These are phyloP conservation scores for Cucumis melo DNA, from an alignment of 306 rosid species.

Conservation along the genomic window DNA sequence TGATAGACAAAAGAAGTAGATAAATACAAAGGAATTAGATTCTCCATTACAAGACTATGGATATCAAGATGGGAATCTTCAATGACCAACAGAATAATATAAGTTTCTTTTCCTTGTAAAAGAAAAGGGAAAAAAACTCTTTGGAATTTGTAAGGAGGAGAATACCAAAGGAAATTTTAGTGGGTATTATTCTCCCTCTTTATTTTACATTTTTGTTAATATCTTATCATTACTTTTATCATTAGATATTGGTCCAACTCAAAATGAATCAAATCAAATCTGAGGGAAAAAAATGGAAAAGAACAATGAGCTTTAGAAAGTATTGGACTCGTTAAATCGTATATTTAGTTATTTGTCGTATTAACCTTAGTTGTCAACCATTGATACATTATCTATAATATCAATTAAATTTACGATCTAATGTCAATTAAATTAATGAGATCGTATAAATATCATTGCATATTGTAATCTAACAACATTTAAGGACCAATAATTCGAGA, in stretches of 20 bases:
- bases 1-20: too few relatives aligned
- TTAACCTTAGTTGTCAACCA: background rate
- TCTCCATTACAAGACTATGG: too few relatives aligned
- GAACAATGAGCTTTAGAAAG: background rate
- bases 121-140: too few relatives aligned
- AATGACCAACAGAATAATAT: background rate
- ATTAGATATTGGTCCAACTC: background rate
- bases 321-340: background rate
- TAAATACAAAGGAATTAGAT: too few relatives aligned
- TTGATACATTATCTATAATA: too few relatives aligned
- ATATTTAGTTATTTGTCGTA: background rate
- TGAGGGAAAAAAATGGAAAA: background rate
- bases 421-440: too few relatives aligned
- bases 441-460: too few relatives aligned
- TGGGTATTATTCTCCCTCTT: constrained; percentile 1
- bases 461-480: too few relatives aligned
- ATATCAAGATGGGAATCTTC: background rate
- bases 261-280: background rate
- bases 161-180: background rate
- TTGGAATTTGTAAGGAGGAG: background rate
- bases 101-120: too few relatives aligned
- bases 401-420: too few relatives aligned
- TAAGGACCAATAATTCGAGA: too few relatives aligned
- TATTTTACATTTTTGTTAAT: background rate
- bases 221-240: background rate